A percentile compares a stretch with the other conserved stretches of the same genome.
Conservation (phyloP, 495 filamentous ascomycete species). For the Bathelium albidoporum region DNA sequence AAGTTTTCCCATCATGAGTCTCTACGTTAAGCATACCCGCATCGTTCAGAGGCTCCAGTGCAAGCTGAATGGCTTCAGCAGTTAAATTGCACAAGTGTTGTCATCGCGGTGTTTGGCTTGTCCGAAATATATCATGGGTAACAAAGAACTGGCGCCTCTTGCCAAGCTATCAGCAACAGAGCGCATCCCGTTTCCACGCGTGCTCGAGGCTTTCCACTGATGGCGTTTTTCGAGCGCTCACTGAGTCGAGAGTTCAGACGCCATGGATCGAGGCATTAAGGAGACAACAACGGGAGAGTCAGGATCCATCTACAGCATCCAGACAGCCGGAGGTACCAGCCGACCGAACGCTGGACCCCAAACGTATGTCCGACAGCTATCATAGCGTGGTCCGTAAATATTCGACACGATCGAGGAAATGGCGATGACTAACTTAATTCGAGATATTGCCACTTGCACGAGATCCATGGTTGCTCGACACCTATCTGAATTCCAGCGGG, state of each 20-base stretch:
- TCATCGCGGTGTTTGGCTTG: not conserved
- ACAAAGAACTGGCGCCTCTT: not conserved
- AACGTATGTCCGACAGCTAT: conserved; percentile 56
- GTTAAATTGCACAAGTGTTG: not conserved
- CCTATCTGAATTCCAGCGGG: conserved; percentile 56
- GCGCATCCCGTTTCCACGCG: conserved; percentile 14
- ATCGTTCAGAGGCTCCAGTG: too few species aligned
- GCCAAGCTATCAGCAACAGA: not conserved
- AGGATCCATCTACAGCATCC: conserved; percentile 20
- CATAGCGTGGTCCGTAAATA: conserved; percentile 45
- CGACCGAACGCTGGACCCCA: conserved; percentile 46
- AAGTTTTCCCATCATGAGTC: too few species aligned
- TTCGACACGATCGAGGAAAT: not conserved
- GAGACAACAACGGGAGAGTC: conserved; percentile 38
- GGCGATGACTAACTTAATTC: conserved; percentile 16
- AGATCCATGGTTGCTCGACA: conserved; percentile 61
- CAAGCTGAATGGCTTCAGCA: not conserved
- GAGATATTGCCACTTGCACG: conserved; percentile 56
- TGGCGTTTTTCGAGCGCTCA: conserved; percentile 43
- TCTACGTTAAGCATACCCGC: too few species aligned
- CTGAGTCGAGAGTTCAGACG: conserved; percentile 48
- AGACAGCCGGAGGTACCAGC: conserved; percentile 22
- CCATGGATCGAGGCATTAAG: conserved; percentile 62
- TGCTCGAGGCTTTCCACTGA: conserved; percentile 28
- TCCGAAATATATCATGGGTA: not conserved